Evolutionary conservation across 2,329 filamentous ascomycete genomes (phyloP).

Genomic region (Fusarium continuum): DNA sequence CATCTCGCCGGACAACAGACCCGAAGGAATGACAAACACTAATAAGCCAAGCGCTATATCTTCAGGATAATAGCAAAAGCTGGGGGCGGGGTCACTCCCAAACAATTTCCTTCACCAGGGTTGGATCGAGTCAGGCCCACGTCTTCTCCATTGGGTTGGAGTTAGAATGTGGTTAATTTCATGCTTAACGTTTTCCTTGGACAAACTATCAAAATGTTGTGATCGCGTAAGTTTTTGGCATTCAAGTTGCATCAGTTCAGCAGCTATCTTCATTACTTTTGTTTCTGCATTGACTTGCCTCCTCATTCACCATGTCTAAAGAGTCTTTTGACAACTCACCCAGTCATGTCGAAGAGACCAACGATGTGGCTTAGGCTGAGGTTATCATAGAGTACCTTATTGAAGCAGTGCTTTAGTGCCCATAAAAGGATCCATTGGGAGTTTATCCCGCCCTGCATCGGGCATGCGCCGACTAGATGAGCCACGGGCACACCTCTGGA

Average conservation of each 20-base stretch:
- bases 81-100: neutral
- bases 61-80: neutral
- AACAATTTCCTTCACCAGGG: neutral
- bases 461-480: too few species aligned
- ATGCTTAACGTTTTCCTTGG: neutral
- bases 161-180: neutral
- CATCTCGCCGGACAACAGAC: neutral
- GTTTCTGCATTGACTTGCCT: neutral
- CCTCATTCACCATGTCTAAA: constrained; percentile 13
- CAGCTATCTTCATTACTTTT: neutral
- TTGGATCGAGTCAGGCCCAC: neutral
- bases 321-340: constrained; percentile 12
- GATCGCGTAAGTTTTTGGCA: neutral
- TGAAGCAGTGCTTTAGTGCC: too few species aligned
- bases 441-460: too few species aligned
- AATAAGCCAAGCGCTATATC: neutral
- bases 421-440: too few species aligned
- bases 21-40: neutral
- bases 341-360: constrained; percentile 19
- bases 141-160: neutral
- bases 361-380: neutral
- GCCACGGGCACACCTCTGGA: too few species aligned
- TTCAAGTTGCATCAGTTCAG: neutral
- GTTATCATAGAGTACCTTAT: constrained; percentile 17
- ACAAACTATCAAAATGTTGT: neutral